Evolutionary conservation across 2,329 filamentous ascomycete species (phyloP), one percentile per base, ranked within the genome.

Genomic region (Coniochaeta sp.): DNA sequence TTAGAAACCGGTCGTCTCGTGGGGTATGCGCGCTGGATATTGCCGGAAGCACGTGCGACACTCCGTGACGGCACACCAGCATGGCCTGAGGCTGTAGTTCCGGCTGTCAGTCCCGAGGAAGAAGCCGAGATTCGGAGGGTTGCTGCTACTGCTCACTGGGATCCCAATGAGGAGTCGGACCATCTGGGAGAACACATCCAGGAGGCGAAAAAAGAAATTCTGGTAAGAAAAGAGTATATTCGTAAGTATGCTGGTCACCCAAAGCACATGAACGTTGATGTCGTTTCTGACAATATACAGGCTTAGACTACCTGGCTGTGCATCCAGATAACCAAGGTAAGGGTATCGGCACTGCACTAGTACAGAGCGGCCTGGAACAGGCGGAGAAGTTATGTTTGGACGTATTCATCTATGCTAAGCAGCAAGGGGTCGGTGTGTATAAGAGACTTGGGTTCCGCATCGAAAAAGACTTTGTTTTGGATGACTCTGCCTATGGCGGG

Each of bases 241-340:
- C 38, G 56, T 58, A 7, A 40, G 56, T 58, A 12, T 34, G 6
- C n/a, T 12, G 19, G 6, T 47, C 11, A 24, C 3, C 6, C 12
- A 11, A 19, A 22, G 8, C 5, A 14, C 17, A 5, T 40, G 38
- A n/a, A 40, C 16, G 9, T 40, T 12, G 7, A 36, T 3, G 8
- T 36, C 34, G 6, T 36, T 36, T 36, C 34, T 40, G 9, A 40
- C 38, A 40, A 40, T 3, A 36, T 17, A 17, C 38, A 69, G 67
- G 61, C n/a, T 64, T 69, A 2, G 67, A 68, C n/a, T 69, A 67
- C 58, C 63, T 70, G 3, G 67, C 67, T 0, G 65, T 70, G 6
- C 67, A 67, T 57, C 67, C 67, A 0, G 62, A 64, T 0, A 54
- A 67, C 22, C 63, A 67, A 31, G 56, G 64, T 16, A 65, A 57